Evolutionary conservation across 1,284 basidiomycete genomes (phyloP).

Genomic region (Boletus coffeatus): DNA sequence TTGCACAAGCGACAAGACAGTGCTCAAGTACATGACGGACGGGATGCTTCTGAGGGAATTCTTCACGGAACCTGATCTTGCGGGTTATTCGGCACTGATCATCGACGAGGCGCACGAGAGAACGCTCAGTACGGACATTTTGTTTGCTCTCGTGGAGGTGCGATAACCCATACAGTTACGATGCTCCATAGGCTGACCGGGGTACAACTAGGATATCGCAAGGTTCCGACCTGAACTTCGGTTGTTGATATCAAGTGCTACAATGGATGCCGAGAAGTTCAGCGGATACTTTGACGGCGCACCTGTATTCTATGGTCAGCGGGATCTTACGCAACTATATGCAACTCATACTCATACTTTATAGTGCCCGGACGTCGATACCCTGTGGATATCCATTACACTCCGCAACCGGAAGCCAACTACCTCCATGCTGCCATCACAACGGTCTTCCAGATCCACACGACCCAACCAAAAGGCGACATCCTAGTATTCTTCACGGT

Average conservation of each 20-base stretch:
- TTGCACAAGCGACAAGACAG: slow-evolving; percentile 97
- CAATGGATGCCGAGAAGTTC: slow-evolving; percentile 95
- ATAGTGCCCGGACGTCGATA: slow-evolving; percentile 94
- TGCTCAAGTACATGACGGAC: slow-evolving; percentile 98
- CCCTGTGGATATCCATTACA: slow-evolving; percentile 99
- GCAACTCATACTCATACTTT: slow-evolving; percentile 3
- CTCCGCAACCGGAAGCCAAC: slow-evolving; percentile 95
- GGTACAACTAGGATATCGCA: slow-evolving; percentile 77
- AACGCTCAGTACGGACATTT: slow-evolving; percentile 93
- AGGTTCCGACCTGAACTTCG: slow-evolving; percentile 91
- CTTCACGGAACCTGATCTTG: slow-evolving; percentile 91
- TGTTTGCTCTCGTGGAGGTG: slow-evolving; percentile 96
- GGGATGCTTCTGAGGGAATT: slow-evolving; percentile 98
- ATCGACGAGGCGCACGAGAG: slow-evolving; percentile 98
- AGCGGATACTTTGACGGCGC: slow-evolving; percentile 94
- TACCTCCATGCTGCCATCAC: slow-evolving; percentile 99
- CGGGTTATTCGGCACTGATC: slow-evolving; percentile 87
- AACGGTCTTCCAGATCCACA: slow-evolving; percentile 98
- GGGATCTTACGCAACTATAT: background rate
- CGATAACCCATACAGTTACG: slow-evolving; percentile 30
- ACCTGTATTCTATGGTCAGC: slow-evolving; percentile 85
- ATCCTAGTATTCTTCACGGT: slow-evolving; percentile 96
- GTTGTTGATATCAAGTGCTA: slow-evolving; percentile 92
- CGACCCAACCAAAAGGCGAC: slow-evolving; percentile 92
- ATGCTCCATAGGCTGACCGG: slow-evolving; percentile 10